These are phyloP conservation scores for Spergularia bocconei DNA, from an alignment of 148 eudicot genomes.

Conservation along the genomic window DNA sequence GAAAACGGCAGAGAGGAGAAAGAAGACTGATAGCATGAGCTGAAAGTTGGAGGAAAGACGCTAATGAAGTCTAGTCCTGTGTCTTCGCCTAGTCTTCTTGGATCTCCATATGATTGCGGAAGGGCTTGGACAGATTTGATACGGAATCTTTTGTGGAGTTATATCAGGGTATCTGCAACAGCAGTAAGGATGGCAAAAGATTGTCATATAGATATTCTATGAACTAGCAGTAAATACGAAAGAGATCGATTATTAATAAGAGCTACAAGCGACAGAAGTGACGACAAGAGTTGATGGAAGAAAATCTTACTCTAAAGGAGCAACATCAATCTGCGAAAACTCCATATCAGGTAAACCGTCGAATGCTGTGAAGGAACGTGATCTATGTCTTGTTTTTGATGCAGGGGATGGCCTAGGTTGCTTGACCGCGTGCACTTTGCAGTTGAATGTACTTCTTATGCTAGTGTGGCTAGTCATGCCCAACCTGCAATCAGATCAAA, in stretches of 20 bases:
- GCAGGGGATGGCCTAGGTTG: constrained; percentile 40
- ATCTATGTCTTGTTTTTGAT: not conserved
- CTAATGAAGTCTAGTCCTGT: not conserved
- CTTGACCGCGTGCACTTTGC: constrained; percentile 78
- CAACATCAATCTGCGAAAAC: constrained; percentile 74
- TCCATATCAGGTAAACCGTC: constrained; percentile 48
- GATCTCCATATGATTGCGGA: constrained; percentile 83
- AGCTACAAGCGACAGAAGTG: not conserved
- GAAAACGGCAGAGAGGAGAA: not conserved
- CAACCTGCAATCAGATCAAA: constrained; percentile 49
- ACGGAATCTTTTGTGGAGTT: constrained; percentile 58
- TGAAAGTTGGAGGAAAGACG: not conserved
- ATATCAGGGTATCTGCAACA: constrained; percentile 50
- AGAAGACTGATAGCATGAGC: not conserved
- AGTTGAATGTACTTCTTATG: constrained; percentile 57
- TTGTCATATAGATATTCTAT: not conserved
- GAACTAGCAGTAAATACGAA: not conserved
- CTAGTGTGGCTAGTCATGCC: constrained; percentile 43
- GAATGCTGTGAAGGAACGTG: constrained; percentile 17
- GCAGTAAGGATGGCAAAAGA: not conserved
- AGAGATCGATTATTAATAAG: not conserved
- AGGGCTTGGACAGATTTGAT: constrained; percentile 67
- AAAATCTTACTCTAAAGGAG: constrained; percentile 52
- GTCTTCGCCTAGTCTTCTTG: constrained; percentile 47
- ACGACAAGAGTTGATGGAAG: not conserved